Evolutionary conservation across 331 rosid species (phyloP), one percentile per base, ranked within the genome.

Genomic region (Spiraea crenata): DNA sequence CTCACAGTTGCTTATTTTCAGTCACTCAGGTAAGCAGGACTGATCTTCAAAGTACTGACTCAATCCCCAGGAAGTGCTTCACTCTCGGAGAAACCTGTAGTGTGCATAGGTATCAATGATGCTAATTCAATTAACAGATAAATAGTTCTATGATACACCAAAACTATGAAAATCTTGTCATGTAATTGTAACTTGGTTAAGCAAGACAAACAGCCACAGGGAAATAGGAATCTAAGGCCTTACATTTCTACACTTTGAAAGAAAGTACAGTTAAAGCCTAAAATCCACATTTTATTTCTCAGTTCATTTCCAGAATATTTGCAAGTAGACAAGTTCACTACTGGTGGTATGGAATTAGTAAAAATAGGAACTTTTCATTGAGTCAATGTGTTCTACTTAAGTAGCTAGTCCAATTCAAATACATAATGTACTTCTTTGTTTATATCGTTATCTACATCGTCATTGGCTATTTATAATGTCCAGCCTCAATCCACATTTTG

Each of bases 11-110:
- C 31, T 25, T 25, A 25, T 25, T 25, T 25, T 25, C 31, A 25
- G 31, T 25, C 31, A 25, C 31, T 25, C 31, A 25, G 31, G 31
- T 2, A 2, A 25, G 31, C 31, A 2, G 31, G 31, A 25, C 31
- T 25, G 31, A 25, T 25, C 31, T 25, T 25, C 31, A 2, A 25
- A 25, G 31, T 25, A 25, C 31, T 25, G 11, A 51, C 60, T 61
- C 66, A 8, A 57, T 70, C 72, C 60, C 75, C 69, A 65, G 51
- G 65, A 76, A 63, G 82, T 13, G 69, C 73, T 77, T 75, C 72
- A 54, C 79, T 75, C 79, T 63, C 64, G 72, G 71, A 50, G 45
- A 41, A 73, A 83, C 87, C 88, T 84, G 87, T 79, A 73, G 68
- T 70, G 60, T 74, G 59, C 71, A 79, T 47, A 65, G 50, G 14